Percentiles rank a stretch among this genome's conserved stretches.
phyloP scores from a whole-genome alignment of 345 rosid genomes.

The Salix suchowensis region DNA sequence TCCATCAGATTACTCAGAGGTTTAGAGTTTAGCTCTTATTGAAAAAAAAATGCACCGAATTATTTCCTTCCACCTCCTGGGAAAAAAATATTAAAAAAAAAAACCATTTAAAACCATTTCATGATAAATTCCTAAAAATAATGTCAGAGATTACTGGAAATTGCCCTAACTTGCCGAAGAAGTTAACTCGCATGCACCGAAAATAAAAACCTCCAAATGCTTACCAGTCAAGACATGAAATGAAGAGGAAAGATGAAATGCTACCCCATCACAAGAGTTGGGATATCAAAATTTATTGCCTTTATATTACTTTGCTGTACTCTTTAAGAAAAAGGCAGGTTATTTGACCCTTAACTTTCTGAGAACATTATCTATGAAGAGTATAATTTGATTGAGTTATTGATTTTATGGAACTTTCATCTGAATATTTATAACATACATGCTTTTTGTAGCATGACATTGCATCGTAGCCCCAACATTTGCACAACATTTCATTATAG shows the following conservation, averaged over 20 bases:
- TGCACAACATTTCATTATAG: no score
- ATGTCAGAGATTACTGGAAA: not conserved
- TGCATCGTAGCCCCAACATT: no score
- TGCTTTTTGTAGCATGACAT: no score
- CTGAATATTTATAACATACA: no score
- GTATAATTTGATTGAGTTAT: no score
- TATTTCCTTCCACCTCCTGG: not conserved
- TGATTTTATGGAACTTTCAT: no score
- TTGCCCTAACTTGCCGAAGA: not conserved
- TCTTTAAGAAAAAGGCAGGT: no score
- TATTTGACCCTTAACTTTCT: no score
- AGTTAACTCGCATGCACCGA: not conserved
- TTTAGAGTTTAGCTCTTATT: not conserved
- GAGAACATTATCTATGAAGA: no score
- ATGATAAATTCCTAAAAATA: not conserved
- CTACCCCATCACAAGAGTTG: not conserved
- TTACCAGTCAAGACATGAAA: not conserved
- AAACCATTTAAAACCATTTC: not conserved
- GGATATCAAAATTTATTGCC: no score
- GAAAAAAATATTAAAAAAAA: accelerated
- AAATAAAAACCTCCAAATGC: not conserved
- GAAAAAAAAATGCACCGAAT: not conserved
- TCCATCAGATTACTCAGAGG: not conserved
- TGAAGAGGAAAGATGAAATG: not conserved
- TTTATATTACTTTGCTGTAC: no score